phyloP scores from a whole-genome alignment of 352 stramenopile genomes.

The Sclerospora graminicola region DNA sequence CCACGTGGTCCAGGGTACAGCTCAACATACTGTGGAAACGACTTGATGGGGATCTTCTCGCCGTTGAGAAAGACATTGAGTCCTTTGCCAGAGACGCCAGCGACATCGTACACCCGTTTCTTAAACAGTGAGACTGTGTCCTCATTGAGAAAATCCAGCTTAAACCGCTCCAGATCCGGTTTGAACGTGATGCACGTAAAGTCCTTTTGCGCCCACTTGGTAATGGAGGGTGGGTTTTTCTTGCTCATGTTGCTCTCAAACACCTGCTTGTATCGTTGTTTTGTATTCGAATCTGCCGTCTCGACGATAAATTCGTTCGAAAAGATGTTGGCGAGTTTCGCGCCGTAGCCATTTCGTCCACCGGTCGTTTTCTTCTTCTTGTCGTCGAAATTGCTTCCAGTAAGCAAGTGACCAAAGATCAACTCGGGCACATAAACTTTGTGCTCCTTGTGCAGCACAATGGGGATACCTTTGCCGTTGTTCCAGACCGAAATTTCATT shows the following conservation, averaged over 20 bases:
- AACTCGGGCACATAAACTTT: slow-evolving; percentile 97
- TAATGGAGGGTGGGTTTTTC: slow-evolving; percentile 82
- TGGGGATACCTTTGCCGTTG: slow-evolving; percentile 95
- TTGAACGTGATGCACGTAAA: slow-evolving; percentile 96
- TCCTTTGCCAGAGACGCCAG: slow-evolving; percentile 88
- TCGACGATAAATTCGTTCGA: slow-evolving; percentile 98
- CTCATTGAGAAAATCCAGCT: slow-evolving; percentile 85
- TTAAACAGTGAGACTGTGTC: slow-evolving; percentile 95
- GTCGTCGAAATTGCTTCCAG: slow-evolving; percentile 97
- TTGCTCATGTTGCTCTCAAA: slow-evolving; percentile 92
- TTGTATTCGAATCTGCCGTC: slow-evolving; percentile 89
- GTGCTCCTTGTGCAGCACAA: slow-evolving; percentile 95
- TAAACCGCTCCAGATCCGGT: slow-evolving; percentile 91
- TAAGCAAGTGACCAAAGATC: slow-evolving; percentile 97
- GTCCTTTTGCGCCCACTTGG: slow-evolving; percentile 73
- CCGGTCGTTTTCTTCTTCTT: slow-evolving; percentile 92
- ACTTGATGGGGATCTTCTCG: slow-evolving; percentile 86
- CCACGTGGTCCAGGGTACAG: slow-evolving; percentile 65
- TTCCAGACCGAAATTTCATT: slow-evolving; percentile 96
- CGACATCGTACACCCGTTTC: slow-evolving; percentile 95
- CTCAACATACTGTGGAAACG: slow-evolving; percentile 91
- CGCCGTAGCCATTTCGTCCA: slow-evolving; percentile 95
- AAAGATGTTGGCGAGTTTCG: slow-evolving; percentile 99
- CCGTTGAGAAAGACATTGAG: slow-evolving; percentile 93
- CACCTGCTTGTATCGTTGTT: slow-evolving; percentile 90